Evolutionary conservation across 2,329 filamentous ascomycete species (phyloP), one percentile per base, ranked within the genome.

Genomic region (Fusarium sp.): DNA sequence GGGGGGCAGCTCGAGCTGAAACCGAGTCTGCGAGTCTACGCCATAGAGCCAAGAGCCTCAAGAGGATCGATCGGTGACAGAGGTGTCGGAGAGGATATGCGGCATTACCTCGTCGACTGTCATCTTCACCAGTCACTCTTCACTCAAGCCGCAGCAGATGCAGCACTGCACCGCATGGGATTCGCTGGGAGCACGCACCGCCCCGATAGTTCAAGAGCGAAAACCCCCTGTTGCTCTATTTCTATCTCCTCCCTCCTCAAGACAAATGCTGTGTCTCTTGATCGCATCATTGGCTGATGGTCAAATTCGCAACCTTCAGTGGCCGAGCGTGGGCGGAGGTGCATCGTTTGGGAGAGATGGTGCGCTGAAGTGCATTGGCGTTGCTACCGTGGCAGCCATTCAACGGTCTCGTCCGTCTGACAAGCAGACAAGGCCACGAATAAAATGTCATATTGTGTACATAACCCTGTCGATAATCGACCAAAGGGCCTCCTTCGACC

Each of bases 381-480:
- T 63, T 72, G 69, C 67, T 63, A 59, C 65, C 57, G 59, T 65
- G 60, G 67, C 67, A 65, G 69, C 68, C 65, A 67, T 57, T 65
- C 45, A 70, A 53, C 62, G 52, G 63, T 55, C 65, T 57, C 47
- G 58, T 59, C 49, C 46, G 56, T 55, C 67, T 58, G 45, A 57
- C 28, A 39, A 65, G 40, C 42, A 53, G 51, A 66, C 72, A 70
- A 71, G 71, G 72, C 72, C 68, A 71, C 72, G 68, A 74, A 74
- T 74, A 44, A 64, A 47, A 38, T 15, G 19, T 42, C 36, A 36
- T 42, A 15, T 21, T 44, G 49, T n/a, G 22, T 44, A 36, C 51
- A 51, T 39, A 69, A 56, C 47, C 59, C 61, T 60, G 67, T 58
- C 59, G 26, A 58, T 28, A 62, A 54, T 61, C 36, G 62, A 59